Evolutionary conservation across 2,329 filamentous ascomycete species (phyloP), one percentile per base, ranked within the genome.

Genomic region (Aureobasidium lini): DNA sequence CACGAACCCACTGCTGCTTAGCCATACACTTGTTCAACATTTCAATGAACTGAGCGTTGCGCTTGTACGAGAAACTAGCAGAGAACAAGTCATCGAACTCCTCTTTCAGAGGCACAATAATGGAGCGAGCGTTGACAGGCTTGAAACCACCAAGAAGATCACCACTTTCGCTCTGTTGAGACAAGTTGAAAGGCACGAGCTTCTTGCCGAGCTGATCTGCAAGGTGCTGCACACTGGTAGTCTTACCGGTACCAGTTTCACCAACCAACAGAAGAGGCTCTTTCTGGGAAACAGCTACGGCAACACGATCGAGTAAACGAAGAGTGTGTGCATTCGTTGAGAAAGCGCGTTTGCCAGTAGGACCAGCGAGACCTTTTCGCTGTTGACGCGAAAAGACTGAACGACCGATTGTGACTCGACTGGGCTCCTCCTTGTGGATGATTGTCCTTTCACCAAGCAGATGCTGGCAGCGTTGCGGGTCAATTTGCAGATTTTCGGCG

Each of bases 231-330:
- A 99, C 87, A 29, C 94, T 89, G 0, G 94, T 96, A 0, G 94
- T 99, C 75, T 99, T 99, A 67, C 94, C 94, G 53, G 96, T 96
- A 77, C 94, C 94, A 7, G 94, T 99, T 76, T 99, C 94, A 69
- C 94, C 94, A n/a, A 99, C 94, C 31, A 99, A 83, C 16, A 99
- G 77, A 1, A 96, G 83, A 4, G 95, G 91, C 68, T 99, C 94
- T n/a, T 84, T 83, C 67, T 91, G 83, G 62, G 88, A 85, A 6
- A 96, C 84, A 1, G 91, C 88, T 39, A 90, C 86, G 1, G 89
- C 85, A 59, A 97, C 88, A 70, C 95, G 90, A 71, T 99, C 95
- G 53, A 99, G 82, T 11, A 96, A 79, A 62, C 87, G 84, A 64
- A 90, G 84, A 0, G 93, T 93, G 64, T 95, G 89, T 23, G 84